phyloP scores from a whole-genome alignment of 495 filamentous ascomycete genomes.

The Lindgomyces ingoldianus region DNA sequence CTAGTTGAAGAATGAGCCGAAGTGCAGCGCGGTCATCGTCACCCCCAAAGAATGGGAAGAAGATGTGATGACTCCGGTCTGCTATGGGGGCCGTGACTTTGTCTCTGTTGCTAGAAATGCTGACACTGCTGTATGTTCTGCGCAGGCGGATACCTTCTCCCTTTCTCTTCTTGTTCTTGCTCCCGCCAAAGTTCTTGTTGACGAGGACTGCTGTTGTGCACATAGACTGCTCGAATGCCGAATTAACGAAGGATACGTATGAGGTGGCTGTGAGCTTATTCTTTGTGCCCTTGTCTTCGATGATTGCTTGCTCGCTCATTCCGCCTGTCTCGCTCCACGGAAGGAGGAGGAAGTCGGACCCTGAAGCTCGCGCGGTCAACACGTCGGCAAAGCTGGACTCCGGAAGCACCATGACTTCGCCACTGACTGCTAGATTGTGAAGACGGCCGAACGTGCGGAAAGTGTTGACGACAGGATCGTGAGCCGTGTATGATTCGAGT shows the following conservation, averaged over 20 bases:
- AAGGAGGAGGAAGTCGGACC: constrained; percentile 79
- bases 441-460: constrained; percentile 87
- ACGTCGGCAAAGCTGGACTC: constrained; percentile 77
- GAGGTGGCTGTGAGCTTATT: constrained; percentile 37
- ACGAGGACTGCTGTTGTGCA: constrained; percentile 82
- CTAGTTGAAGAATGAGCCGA: constrained; percentile 77
- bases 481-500: constrained; percentile 69
- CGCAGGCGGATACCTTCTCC: constrained; percentile 36
- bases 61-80: constrained; percentile 79
- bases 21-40: constrained; percentile 81
- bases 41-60: constrained; percentile 85
- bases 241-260: constrained; percentile 53
- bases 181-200: constrained; percentile 68
- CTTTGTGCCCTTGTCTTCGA: constrained; percentile 47
- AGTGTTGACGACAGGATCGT: constrained; percentile 88
- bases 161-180: constrained; percentile 41
- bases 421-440: constrained; percentile 80
- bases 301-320: constrained; percentile 57
- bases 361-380: constrained; percentile 64
- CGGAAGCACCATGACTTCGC: constrained; percentile 73
- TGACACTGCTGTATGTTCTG: constrained; percentile 57
- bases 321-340: constrained; percentile 89
- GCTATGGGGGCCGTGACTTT: constrained; percentile 51
- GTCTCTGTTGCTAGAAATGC: constrained; percentile 53
- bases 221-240: constrained; percentile 58